Evolutionary conservation across 2,329 filamentous ascomycete genomes (phyloP).

Genomic region (Fusarium piperis): DNA sequence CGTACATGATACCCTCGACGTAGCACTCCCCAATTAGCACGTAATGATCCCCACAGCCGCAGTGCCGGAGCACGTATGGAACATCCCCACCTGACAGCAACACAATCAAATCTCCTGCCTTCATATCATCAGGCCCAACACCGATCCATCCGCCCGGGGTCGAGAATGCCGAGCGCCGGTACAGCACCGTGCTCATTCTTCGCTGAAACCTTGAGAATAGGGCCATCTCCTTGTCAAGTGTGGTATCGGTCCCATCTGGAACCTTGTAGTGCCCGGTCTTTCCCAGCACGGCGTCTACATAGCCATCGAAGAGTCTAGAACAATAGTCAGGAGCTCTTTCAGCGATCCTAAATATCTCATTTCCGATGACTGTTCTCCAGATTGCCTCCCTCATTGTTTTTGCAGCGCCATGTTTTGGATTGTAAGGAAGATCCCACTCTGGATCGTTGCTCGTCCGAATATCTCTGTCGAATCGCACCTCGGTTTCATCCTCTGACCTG

Average conservation of each 20-base stretch:
- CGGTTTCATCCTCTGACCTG: not conserved
- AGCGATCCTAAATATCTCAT: not conserved
- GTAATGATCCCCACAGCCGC: not conserved
- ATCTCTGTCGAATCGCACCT: not conserved
- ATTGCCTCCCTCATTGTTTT: conserved; percentile 2
- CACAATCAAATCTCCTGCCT: not conserved
- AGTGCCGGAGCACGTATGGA: not conserved
- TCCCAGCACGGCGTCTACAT: not conserved
- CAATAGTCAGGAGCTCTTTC: not conserved
- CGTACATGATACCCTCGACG: conserved; percentile 3
- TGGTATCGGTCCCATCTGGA: not conserved
- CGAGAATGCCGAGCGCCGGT: not conserved
- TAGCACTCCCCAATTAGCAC: conserved; percentile 2
- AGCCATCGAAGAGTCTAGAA: not conserved
- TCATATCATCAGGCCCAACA: not conserved
- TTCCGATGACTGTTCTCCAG: not conserved
- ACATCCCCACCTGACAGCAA: not conserved
- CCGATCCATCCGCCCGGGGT: not conserved
- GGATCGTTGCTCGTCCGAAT: not conserved
- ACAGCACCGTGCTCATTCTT: not conserved
- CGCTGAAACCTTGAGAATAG: not conserved
- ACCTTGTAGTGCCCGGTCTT: not conserved
- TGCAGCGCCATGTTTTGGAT: not conserved
- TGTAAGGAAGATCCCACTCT: not conserved
- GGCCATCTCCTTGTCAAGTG: not conserved